Base-by-base conservation (phyloP, 768 basidiomycete species). In the Psilocybe tampanensis region DNA sequence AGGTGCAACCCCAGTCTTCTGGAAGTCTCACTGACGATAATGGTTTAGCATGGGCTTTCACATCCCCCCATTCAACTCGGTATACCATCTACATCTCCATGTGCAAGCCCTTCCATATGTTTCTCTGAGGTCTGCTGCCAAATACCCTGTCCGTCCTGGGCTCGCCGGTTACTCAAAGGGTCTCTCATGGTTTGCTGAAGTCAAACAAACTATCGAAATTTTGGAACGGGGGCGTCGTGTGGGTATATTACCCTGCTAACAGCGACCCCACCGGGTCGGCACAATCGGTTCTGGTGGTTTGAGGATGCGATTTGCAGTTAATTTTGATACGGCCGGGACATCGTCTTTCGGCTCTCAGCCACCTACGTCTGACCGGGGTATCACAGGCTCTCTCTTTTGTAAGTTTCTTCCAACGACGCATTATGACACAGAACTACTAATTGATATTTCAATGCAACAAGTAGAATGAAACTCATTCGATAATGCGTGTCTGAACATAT, bases 61-160 rank as follows among this genome's bases (percentile, higher is more conserved):
- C 66, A 89, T 92, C 52, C 88, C 90, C 0, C 91, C 91, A 0
- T 90, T 88, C 70, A 86, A 82, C 55, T 86, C 85, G 32, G 78
- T 92, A 5, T 66, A 83, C 33, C 90, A 93, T 66, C 75, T 93
- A 15, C 91, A 92, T 67, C 70, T 93, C 36, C 91, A 92, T 65
- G 82, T 88, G 21, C 86, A 89, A 45, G 85, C 75, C 3, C 67
- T 90, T 50, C 91, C 91, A 0, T 90, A 88, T 73, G 75, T 68
- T 18, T 79, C 81, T 0, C 41, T 54, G 2, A 41, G 65, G 8
- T 68, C 68, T 5, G 64, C 70, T 12, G 51, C 73, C 24, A 83
- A 84, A 65, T 92, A 87, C 64, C 84, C 77, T 3, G 67, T 82
- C 23, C 65, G 66, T 3, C 51, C 60, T 18, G 81, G 82, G 3